Evolutionary conservation across 805 yeast genomes (phyloP).

Genomic region (Metschnikowia anglica): DNA sequence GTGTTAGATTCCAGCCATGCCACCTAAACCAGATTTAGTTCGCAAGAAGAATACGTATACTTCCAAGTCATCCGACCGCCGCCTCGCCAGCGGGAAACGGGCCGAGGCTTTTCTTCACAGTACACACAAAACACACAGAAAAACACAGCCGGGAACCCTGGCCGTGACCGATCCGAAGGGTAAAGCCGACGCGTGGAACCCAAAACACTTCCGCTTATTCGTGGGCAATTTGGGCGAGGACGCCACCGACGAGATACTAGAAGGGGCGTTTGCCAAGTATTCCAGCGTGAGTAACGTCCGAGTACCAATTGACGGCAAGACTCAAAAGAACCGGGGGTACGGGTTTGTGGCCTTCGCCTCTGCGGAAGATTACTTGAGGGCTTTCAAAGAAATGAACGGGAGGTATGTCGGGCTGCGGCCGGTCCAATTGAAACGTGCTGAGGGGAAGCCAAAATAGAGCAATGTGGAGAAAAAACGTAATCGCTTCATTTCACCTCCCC

Average conservation of each 20-base stretch:
- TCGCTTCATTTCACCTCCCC: not conserved
- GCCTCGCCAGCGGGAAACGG: slow-evolving; percentile 52
- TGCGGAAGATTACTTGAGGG: slow-evolving; percentile 64
- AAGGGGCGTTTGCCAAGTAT: slow-evolving; percentile 53
- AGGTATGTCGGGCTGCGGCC: slow-evolving; percentile 76
- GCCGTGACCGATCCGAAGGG: slow-evolving; percentile 4
- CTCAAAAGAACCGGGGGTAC: slow-evolving; percentile 58
- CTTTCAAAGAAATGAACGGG: slow-evolving; percentile 75
- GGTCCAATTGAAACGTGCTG: slow-evolving; percentile 65
- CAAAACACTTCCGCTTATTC: slow-evolving; percentile 66
- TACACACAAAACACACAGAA: slow-evolving; percentile 1
- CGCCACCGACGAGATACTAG: slow-evolving; percentile 57
- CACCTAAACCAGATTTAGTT: slow-evolving; percentile 11
- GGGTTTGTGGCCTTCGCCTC: slow-evolving; percentile 71
- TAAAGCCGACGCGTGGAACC: slow-evolving; percentile 61
- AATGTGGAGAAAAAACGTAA: not conserved
- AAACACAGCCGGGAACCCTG: not conserved
- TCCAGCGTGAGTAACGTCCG: slow-evolving; percentile 55
- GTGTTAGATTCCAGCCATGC: no score
- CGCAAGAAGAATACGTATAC: slow-evolving; percentile 25
- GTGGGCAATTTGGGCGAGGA: slow-evolving; percentile 75
- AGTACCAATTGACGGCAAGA: slow-evolving; percentile 53
- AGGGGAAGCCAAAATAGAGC: slow-evolving; percentile 23
- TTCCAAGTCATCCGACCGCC: slow-evolving; percentile 52
- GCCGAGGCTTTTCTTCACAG: slow-evolving; percentile 30